Conservation (phyloP, 495 filamentous ascomycete genomes). For the Tuber aestivum region DNA sequence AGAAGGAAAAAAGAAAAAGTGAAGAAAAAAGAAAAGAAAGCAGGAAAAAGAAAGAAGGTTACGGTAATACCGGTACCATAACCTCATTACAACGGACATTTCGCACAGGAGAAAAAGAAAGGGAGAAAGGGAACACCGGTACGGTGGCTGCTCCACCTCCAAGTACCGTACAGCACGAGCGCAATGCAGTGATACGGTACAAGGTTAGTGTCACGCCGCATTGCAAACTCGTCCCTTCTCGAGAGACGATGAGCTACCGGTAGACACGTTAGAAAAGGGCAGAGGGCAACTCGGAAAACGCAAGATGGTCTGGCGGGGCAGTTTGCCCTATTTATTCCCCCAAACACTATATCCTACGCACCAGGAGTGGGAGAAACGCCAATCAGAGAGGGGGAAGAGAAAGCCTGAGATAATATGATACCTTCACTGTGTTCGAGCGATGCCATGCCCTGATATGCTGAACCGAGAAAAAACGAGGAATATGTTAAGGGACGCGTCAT, state of each 20-base stretch:
- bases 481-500: conserved; percentile 32
- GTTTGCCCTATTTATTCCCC: background rate
- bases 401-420: background rate
- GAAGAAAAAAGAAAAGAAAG: conserved; percentile 7
- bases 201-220: conserved; percentile 1
- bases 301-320: background rate
- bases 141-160: conserved; percentile 3
- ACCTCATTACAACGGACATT: background rate
- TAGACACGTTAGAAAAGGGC: background rate
- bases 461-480: conserved; percentile 2
- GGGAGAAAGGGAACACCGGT: conserved; percentile 22
- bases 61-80: conserved; percentile 6
- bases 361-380: background rate
- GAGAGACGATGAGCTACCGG: background rate
- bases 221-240: conserved; percentile 1
- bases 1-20: conserved; percentile 14
- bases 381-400: conserved; percentile 11
- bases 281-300: background rate
- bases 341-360: background rate
- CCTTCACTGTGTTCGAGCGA: background rate
- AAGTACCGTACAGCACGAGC: too few species aligned
- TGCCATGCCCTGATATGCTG: background rate
- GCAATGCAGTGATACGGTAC: too few species aligned
- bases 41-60: conserved; percentile 9
- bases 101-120: too few species aligned